Base-by-base conservation (phyloP, 805 yeast species). In the Aciculoconidium aculeatum region DNA sequence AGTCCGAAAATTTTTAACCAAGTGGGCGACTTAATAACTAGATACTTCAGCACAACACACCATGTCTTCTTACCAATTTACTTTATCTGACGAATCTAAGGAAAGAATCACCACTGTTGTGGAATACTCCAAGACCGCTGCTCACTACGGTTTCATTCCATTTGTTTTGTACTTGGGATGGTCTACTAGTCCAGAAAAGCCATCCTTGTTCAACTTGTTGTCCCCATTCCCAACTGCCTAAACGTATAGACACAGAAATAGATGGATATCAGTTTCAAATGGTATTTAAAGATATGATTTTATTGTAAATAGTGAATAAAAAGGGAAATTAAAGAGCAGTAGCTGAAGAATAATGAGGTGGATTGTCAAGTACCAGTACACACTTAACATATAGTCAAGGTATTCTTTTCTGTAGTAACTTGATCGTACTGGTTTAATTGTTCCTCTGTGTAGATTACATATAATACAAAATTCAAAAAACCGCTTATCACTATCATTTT, bases 111-210 rank as follows among this genome's bases (percentile, higher is more conserved):
- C 79, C 55, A 85, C 80, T 58, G 65, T 88, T 40, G 65, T 87
- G 44, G 94, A 83, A 46, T 69, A 85, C 47, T 77, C 95, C 41
- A 84, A 86, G 55, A 82, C 85, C 30, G 72, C 81, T 49, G 83
- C 90, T 35, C 98, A 94, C 63, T 92, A 87, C 61, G 96, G 97
- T 26, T 92, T 95, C 85, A 80, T 92, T 49, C 98, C 98, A 34
- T 82, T 92, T 54, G 80, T 92, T 42, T 68, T 92, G 53, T 92
- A 92, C 69, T 67, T 92, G 47, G 98, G 70, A 12, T 64, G 67
- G 67, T 53, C 65, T 27, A 76, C 84, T 45, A 78, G 90, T 40
- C 70, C 86, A 33, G 81, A 80, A 59, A 84, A 81, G 62, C 96
- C 96, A 40, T 77, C 77, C 42, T 66, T 90, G 52, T 70, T 90